Base-by-base conservation (phyloP, 139 green algal genomes). In the Chlorella ohadii region DNA sequence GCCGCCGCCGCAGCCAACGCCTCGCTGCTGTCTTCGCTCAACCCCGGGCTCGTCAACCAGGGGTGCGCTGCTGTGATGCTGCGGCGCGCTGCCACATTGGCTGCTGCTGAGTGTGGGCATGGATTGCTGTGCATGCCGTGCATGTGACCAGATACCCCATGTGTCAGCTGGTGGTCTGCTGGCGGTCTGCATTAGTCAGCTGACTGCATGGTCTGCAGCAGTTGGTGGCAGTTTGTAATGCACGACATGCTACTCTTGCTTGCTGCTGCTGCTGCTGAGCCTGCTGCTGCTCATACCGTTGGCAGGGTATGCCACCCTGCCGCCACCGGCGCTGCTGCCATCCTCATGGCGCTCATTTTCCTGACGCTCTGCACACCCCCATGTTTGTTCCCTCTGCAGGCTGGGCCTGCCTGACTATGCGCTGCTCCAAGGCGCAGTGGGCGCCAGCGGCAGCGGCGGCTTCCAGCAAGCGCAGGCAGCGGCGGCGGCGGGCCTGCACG, bases 321-420 rank as follows among this genome's bases (percentile, higher is more conserved):
- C 28, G 28, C 36, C 25, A 3, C 64, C 34, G n/a, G 28, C 33
- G 1, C 28, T 77, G 64, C 78, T 73, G 36, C 22, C 44, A 51
- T 51, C 44, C 6, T 51, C 9, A 6, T 51, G 44, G 7, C 44
- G 44, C 44, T 9, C 44, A 9, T 51, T 6, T 51, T 6, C 9
- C 51, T 59, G 51, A 59, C 51, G 12, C 39, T 39, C 25, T 44
- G 34, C 67, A 28, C 22, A 23, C 34, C 31, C n/a, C 17, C 7
- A 39, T 5, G 17, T 63, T 22, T 7, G 5, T 3, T 22, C 28
- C 1, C 27, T 34, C 38, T 31, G 80, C 83, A 87, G 83, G 56
- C 76, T 87, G 39, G 85, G 68, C 15, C 28, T 88, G 20, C 72
- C 71, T 3, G 86, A 84, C 44, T 87, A 84, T 63, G 47, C 44